These are phyloP conservation scores for Globisporangium polare DNA, from an alignment of 352 stramenopile genomes.

Conservation along the genomic window DNA sequence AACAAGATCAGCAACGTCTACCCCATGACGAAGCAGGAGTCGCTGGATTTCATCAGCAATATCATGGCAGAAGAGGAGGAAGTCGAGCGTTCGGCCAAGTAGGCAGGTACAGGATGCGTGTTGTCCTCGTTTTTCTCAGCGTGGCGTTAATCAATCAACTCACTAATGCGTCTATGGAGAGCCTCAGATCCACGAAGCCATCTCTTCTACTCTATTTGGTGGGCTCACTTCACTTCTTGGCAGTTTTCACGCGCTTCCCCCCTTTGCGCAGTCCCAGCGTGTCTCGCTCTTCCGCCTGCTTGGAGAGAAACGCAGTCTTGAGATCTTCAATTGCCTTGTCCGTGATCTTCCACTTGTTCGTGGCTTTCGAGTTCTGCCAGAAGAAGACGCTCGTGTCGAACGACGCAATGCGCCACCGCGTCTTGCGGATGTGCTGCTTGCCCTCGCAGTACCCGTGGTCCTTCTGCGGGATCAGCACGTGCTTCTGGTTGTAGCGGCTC, in stretches of 20 bases:
- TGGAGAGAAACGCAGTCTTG: slow-evolving; percentile 65
- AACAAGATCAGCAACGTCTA: slow-evolving; percentile 98
- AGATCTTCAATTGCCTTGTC: slow-evolving; percentile 46
- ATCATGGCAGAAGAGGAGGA: slow-evolving; percentile 89
- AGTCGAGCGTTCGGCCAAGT: slow-evolving; percentile 36
- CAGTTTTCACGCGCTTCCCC: slow-evolving; percentile 57
- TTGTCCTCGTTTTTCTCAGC: background rate
- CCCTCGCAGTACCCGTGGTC: slow-evolving; percentile 91
- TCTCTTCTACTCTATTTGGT: slow-evolving; percentile 4
- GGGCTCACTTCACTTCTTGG: slow-evolving; percentile 18
- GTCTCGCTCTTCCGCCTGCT: slow-evolving; percentile 73
- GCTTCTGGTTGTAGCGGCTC: slow-evolving; percentile 71
- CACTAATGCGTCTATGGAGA: background rate
- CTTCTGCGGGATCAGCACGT: slow-evolving; percentile 77
- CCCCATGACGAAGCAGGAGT: slow-evolving; percentile 95
- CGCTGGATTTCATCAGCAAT: slow-evolving; percentile 95
- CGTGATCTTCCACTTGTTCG: slow-evolving; percentile 64
- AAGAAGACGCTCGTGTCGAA: slow-evolving; percentile 97
- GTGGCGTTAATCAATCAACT: background rate
- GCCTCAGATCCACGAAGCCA: background rate
- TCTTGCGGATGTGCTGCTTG: slow-evolving; percentile 89
- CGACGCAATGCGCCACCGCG: slow-evolving; percentile 86
- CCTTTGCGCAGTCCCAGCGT: slow-evolving; percentile 61
- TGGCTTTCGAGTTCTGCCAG: slow-evolving; percentile 89
- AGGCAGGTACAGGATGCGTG: background rate